phyloP scores from a whole-genome alignment of 345 rosid species.

The Firmiana major region DNA sequence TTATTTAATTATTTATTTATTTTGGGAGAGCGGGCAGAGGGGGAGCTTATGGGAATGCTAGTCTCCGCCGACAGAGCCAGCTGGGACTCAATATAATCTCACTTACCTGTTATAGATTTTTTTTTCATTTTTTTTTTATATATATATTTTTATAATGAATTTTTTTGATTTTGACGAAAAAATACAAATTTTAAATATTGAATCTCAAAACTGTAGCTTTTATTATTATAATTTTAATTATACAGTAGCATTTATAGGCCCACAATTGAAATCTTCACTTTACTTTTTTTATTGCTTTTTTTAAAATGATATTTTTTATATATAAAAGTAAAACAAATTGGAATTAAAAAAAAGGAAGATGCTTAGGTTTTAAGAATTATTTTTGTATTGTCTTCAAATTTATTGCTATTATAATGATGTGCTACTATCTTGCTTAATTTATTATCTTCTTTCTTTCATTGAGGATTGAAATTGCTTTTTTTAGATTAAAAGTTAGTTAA shows the following conservation, averaged over 20 bases:
- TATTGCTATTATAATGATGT: not conserved
- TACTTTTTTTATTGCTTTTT: not conserved
- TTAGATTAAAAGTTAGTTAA: not conserved
- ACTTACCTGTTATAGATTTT: not conserved
- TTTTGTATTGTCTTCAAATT: not conserved
- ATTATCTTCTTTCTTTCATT: not conserved
- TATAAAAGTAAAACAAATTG: not conserved
- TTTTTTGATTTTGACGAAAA: not conserved
- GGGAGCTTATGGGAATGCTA: slow-evolving; percentile 10
- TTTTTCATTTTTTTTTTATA: not conserved
- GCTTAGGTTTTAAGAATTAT: not conserved
- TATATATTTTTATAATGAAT: too few species aligned
- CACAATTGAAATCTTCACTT: too few species aligned
- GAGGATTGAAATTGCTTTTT: not conserved
- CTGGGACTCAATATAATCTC: not conserved
- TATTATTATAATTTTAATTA: too few species aligned
- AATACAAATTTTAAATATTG: too few species aligned
- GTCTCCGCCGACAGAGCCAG: slow-evolving; percentile 35
- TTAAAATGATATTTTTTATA: not conserved
- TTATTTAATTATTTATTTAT: not conserved
- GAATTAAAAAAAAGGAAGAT: not conserved
- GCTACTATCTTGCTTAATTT: not conserved
- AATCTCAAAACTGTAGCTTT: too few species aligned
- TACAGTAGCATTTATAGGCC: too few species aligned
- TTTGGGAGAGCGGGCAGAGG: not conserved